Evolutionary conservation across 2,329 filamentous ascomycete species (phyloP).

Genomic region (Ophiognomonia clavigignenti-juglandacearum): DNA sequence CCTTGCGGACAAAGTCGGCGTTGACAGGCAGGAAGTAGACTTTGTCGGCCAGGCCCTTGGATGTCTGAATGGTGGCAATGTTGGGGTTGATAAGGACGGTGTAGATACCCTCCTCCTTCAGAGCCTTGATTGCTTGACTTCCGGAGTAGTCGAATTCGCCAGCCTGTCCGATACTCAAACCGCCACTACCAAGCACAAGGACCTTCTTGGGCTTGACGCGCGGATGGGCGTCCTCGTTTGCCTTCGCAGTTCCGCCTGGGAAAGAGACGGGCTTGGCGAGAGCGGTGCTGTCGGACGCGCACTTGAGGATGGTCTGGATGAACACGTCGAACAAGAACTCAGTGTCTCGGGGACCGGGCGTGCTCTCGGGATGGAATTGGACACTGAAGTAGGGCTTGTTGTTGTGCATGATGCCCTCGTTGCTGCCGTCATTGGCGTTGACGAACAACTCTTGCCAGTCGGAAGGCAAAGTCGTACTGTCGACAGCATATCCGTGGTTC

Average conservation of each 20-base stretch:
- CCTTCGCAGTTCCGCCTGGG: constrained; percentile 75
- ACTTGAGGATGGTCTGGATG: constrained; percentile 74
- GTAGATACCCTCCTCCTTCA: constrained; percentile 98
- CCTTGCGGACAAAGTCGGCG: constrained; percentile 94
- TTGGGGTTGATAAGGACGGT: constrained; percentile 98
- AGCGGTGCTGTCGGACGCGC: constrained; percentile 60
- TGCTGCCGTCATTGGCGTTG: constrained; percentile 96
- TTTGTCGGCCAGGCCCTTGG: constrained; percentile 95
- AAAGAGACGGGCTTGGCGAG: constrained; percentile 75
- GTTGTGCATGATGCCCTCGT: constrained; percentile 91
- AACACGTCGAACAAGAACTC: constrained; percentile 98
- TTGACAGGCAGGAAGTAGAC: constrained; percentile 98
- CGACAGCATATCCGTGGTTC: constrained; percentile 95
- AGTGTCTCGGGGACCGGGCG: constrained; percentile 89
- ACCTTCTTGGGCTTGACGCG: constrained; percentile 89
- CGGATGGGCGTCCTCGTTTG: constrained; percentile 73
- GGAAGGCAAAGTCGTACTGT: constrained; percentile 66
- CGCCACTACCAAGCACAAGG: constrained; percentile 87
- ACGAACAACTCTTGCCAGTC: constrained; percentile 95
- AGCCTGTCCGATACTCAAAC: constrained; percentile 94
- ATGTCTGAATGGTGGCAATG: constrained; percentile 97
- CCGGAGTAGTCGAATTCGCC: constrained; percentile 99
- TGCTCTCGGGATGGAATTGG: constrained; percentile 98
- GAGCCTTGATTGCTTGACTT: constrained; percentile 94
- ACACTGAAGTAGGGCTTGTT: constrained; percentile 93